Percentiles rank a stretch among this genome's conserved stretches.
Conservation (phyloP, 805 yeast genomes). For the Myxozyma mucilagina region DNA sequence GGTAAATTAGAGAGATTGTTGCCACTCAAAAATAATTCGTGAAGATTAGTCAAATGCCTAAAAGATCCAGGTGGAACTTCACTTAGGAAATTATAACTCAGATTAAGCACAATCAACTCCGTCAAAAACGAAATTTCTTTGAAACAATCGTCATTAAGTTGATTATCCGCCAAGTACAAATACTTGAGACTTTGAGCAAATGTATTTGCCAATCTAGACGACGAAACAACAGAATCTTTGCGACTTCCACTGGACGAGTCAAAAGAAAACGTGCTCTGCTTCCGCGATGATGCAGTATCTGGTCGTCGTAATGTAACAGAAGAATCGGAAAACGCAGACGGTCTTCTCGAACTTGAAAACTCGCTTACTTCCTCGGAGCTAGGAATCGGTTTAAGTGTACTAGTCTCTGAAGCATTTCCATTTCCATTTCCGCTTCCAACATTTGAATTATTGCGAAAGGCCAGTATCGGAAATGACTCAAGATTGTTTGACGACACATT, state of each 20-base stretch:
- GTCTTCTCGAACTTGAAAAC: slow-evolving; percentile 3
- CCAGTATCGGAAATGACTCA: slow-evolving; percentile 53
- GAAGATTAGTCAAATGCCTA: slow-evolving; percentile 55
- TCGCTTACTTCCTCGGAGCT: slow-evolving; percentile 15
- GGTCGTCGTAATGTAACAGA: slow-evolving; percentile 12
- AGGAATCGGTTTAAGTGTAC: slow-evolving; percentile 15
- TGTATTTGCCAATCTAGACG: slow-evolving; percentile 22
- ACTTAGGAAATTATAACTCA: slow-evolving; percentile 79
- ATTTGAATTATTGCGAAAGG: slow-evolving; percentile 9
- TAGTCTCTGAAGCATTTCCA: background rate
- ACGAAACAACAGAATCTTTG: slow-evolving; percentile 25
- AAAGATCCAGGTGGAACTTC: slow-evolving; percentile 81
- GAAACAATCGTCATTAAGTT: slow-evolving; percentile 74
- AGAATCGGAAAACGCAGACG: slow-evolving; percentile 18
- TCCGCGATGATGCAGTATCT: background rate
- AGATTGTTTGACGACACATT: slow-evolving; percentile 76
- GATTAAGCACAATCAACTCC: slow-evolving; percentile 62
- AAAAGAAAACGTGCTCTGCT: background rate
- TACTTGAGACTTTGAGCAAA: slow-evolving; percentile 54
- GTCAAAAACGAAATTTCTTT: slow-evolving; percentile 61
- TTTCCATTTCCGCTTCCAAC: background rate
- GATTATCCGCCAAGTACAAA: slow-evolving; percentile 78
- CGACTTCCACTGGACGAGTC: slow-evolving; percentile 1
- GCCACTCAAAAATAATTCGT: slow-evolving; percentile 77
- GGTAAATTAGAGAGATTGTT: slow-evolving; percentile 77